A percentile compares a stretch with the other conserved stretches of the same genome.
These are phyloP conservation scores for Fusarium buxicola DNA, from an alignment of 2,329 filamentous ascomycete genomes.

Conservation along the genomic window DNA sequence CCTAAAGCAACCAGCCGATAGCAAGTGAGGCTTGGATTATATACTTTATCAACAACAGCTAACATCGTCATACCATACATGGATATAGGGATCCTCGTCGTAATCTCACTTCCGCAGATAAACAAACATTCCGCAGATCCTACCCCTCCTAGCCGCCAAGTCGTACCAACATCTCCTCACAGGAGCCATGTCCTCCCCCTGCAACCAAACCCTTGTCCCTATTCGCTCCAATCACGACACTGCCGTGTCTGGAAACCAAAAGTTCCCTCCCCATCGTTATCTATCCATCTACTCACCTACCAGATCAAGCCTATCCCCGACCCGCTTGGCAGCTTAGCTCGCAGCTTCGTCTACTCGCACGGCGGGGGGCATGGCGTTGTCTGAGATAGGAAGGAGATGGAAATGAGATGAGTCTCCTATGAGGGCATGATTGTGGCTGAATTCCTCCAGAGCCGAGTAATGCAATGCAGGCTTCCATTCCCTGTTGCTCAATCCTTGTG, in stretches of 20 bases:
- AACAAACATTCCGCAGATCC: no score
- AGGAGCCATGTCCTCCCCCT: no score
- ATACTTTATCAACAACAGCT: neutral
- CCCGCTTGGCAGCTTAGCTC: neutral
- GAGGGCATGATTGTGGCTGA: no score
- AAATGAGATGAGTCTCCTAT: neutral
- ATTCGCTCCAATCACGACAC: conserved; percentile 22
- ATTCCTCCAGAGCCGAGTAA: no score
- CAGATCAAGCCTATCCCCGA: conserved; percentile 20
- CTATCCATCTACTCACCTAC: conserved; percentile 34
- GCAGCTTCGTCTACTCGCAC: neutral
- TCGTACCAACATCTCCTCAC: neutral
- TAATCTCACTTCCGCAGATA: no score
- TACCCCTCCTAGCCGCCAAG: neutral
- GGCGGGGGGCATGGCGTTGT: no score
- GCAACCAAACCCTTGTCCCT: conserved; percentile 4
- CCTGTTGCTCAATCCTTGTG: neutral
- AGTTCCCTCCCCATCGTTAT: conserved; percentile 17
- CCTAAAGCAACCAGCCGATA: neutral
- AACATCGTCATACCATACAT: no score
- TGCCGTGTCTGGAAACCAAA: neutral
- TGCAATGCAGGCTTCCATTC: no score
- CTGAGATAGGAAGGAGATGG: conserved; percentile 39
- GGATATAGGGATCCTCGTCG: no score
- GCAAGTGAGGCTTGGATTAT: no score